Evolutionary conservation across 1,139 yeast species (phyloP).

Genomic region (Pichia sp.): DNA sequence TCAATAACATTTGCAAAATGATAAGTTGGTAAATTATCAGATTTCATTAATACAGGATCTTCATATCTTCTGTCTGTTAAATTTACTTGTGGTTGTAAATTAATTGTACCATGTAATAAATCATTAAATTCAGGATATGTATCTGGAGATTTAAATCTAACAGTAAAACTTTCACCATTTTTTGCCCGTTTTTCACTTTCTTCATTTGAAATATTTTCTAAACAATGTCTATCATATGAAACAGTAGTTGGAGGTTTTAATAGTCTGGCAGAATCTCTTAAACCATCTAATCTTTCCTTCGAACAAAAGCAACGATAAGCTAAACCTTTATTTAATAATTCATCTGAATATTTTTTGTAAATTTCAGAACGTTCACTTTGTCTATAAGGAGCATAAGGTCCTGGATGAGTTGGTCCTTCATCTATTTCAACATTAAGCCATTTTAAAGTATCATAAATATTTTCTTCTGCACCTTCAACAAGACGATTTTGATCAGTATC

Average conservation of each 20-base stretch:
- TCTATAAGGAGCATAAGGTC: slow-evolving; percentile 66
- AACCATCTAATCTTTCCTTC: slow-evolving; percentile 61
- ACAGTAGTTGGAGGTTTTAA: slow-evolving; percentile 87
- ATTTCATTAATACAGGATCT: slow-evolving; percentile 81
- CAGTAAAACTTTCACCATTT: slow-evolving; percentile 36
- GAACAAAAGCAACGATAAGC: slow-evolving; percentile 89
- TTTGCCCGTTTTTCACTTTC: slow-evolving; percentile 35
- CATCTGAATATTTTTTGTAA: slow-evolving; percentile 52
- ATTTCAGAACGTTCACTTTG: slow-evolving; percentile 74
- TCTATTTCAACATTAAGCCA: slow-evolving; percentile 78
- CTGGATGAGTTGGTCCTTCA: slow-evolving; percentile 74
- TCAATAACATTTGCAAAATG: slow-evolving; percentile 95
- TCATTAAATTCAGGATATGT: slow-evolving; percentile 63
- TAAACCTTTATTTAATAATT: slow-evolving; percentile 52
- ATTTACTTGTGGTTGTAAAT: slow-evolving; percentile 77
- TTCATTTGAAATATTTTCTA: slow-evolving; percentile 34
- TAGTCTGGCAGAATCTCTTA: slow-evolving; percentile 66
- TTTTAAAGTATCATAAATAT: slow-evolving; percentile 63
- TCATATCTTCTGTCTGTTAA: slow-evolving; percentile 68
- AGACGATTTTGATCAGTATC: slow-evolving; percentile 85
- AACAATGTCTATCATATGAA: slow-evolving; percentile 82
- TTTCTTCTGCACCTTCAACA: slow-evolving; percentile 74
- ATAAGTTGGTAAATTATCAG: slow-evolving; percentile 92
- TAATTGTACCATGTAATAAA: slow-evolving; percentile 66
- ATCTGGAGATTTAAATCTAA: slow-evolving; percentile 66